Evolutionary conservation across 352 stramenopile species (phyloP), one percentile per base, ranked within the genome.

Genomic region (Phytophthora constricta): DNA sequence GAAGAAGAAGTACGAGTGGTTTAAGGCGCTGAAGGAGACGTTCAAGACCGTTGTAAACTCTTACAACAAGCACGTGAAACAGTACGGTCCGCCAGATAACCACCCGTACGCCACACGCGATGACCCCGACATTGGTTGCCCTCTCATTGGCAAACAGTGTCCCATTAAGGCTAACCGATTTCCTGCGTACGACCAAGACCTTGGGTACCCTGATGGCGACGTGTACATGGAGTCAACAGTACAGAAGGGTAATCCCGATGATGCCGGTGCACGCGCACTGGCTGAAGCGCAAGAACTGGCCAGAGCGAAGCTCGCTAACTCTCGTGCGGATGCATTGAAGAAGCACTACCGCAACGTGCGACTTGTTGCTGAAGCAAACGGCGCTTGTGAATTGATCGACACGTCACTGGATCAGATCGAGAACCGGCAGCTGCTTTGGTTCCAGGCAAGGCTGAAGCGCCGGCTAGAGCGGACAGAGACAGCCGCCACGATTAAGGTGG

Each of bases 41-140:
- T 97, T 97, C 77, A 98, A 98, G 74, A 93, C 87, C 3, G 91
- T 96, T 55, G 80, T 97, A 34, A 93, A 95, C 28, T 90, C 90
- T 22, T 98, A 96, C 68, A 90, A 97, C 68, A 80, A 86, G 20
- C 92, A 97, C 75, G 90, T 98, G 20, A 78, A 82, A 34, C 87
- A 98, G 68, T 98, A 97, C 64, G 92, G 92, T 56, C 91, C 90
- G 19, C 82, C 79, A 2, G 90, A 92, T 62, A 95, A 95, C 39
- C 92, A 98, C 65, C 86, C 81, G 37, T 97, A 97, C 60, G 85
- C 87, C 41, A 95, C 88, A 11, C 88, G 88, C 20, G 86, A 96
- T 46, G 82, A 92, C 42, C 86, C 84, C 0, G 88, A 90, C 43
- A 90, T 93, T 28, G 88, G 88, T 11, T 96, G 88, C 62, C 88